A percentile compares a stretch with the other conserved stretches of the same genome.
These are phyloP conservation scores for Fusarium citri DNA, from an alignment of 2,329 filamentous ascomycete genomes.

Conservation along the genomic window DNA sequence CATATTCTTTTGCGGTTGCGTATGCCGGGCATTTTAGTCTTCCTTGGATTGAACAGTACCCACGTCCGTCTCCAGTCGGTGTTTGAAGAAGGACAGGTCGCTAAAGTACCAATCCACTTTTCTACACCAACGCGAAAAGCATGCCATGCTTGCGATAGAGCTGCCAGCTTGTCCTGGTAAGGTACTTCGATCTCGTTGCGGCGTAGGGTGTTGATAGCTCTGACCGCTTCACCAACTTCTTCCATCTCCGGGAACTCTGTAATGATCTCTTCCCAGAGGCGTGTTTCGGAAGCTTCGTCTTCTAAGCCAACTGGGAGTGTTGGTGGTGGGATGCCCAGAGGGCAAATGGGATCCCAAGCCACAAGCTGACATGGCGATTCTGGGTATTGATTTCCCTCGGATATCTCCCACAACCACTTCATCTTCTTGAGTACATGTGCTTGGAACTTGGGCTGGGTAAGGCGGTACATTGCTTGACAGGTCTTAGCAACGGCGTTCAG, in stretches of 20 bases:
- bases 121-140: not conserved
- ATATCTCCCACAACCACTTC: slow-evolving; percentile 4
- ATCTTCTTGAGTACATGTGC: accelerated
- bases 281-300: not conserved
- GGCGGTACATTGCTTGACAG: not conserved
- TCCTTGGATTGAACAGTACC: not conserved
- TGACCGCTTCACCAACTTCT: accelerated
- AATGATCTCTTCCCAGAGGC: not conserved
- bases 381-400: not conserved
- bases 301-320: not conserved
- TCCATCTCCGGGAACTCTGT: not conserved
- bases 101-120: not conserved
- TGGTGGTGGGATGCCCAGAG: not conserved
- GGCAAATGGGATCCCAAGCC: slow-evolving; percentile 7
- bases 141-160: not conserved
- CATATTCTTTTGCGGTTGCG: slow-evolving; percentile 3
- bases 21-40: not conserved
- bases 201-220: not conserved
- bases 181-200: not conserved
- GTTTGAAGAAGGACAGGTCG: accelerated
- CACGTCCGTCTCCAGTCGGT: slow-evolving; percentile 1
- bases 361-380: not conserved
- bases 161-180: not conserved
- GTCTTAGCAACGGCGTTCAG: not conserved
- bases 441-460: not conserved